Conservation (phyloP, 495 filamentous ascomycete genomes). For the Hypomontagnella monticulosa region DNA sequence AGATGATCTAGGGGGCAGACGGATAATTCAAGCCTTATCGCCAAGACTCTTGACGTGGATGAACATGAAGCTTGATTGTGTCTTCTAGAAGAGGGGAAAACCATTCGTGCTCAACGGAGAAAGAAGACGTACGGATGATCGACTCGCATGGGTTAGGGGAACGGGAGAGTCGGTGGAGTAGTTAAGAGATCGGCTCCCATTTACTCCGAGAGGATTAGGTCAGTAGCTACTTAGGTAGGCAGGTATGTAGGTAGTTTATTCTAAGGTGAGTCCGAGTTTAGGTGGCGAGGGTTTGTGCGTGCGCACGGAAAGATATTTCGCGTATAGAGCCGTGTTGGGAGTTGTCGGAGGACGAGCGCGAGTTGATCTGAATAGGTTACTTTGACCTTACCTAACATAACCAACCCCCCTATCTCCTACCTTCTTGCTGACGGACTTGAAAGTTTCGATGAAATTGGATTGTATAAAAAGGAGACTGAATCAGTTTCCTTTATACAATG, state of each 20-base stretch:
- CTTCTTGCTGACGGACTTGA: not conserved
- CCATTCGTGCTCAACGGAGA: slow-evolving; percentile 5
- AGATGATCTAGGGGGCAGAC: slow-evolving; percentile 17
- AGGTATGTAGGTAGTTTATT: no score
- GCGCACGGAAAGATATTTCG: slow-evolving; percentile 1
- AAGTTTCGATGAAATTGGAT: not conserved
- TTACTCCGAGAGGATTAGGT: slow-evolving; percentile 9
- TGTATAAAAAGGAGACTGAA: not conserved
- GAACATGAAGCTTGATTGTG: slow-evolving; percentile 36
- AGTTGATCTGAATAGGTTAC: not conserved
- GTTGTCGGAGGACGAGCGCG: not conserved
- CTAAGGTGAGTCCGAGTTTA: not conserved
- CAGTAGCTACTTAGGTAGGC: not conserved
- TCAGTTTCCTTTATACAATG: not conserved
- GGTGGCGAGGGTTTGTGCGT: not conserved
- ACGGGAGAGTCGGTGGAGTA: slow-evolving; percentile 2
- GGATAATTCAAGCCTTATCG: slow-evolving; percentile 44
- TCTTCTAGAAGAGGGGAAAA: slow-evolving; percentile 32
- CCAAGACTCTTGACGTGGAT: slow-evolving; percentile 32
- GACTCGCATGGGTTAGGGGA: slow-evolving; percentile 35
- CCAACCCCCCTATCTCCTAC: no score
- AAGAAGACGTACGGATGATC: slow-evolving; percentile 20
- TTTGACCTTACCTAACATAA: not conserved
- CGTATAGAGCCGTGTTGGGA: not conserved
- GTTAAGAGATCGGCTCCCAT: not conserved